Evolutionary conservation across 345 rosid genomes (phyloP).

Genomic region (Gossypium longicalyx): DNA sequence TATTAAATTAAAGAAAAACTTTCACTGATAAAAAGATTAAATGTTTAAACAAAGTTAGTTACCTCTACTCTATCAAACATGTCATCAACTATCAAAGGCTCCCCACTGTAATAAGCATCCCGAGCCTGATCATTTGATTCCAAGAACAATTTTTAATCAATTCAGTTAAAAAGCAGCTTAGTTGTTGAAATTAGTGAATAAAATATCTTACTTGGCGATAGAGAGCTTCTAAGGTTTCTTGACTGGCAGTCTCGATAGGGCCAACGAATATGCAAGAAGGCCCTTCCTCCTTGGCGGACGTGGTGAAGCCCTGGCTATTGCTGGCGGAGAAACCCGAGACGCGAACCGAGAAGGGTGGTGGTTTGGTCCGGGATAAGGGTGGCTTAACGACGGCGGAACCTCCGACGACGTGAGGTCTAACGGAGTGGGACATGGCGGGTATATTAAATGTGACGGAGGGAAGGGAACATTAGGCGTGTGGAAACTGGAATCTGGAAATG

Average conservation of each 20-base stretch:
- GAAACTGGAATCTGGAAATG: neutral
- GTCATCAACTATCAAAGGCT: slow-evolving; percentile 83
- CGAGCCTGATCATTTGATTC: slow-evolving; percentile 44
- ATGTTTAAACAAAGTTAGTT: slow-evolving; percentile 22
- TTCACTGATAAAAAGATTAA: neutral
- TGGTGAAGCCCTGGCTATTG: slow-evolving; percentile 32
- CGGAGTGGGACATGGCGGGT: slow-evolving; percentile 33
- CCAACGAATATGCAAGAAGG: slow-evolving; percentile 51
- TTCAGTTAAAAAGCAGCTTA: neutral
- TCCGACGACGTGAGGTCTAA: slow-evolving; percentile 47
- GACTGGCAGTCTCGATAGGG: slow-evolving; percentile 82
- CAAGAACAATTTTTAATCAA: neutral
- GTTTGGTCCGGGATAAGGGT: slow-evolving; percentile 36
- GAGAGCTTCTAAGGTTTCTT: slow-evolving; percentile 96
- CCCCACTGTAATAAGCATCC: slow-evolving; percentile 82
- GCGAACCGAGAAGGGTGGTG: slow-evolving; percentile 48
- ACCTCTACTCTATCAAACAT: slow-evolving; percentile 99
- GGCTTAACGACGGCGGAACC: slow-evolving; percentile 36
- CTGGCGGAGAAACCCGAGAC: slow-evolving; percentile 26
- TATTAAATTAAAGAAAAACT: neutral
- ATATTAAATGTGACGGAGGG: neutral
- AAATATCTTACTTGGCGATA: slow-evolving; percentile 52
- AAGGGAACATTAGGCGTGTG: slow-evolving; percentile 9
- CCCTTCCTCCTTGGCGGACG: slow-evolving; percentile 45
- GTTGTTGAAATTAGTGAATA: neutral